Conservation (phyloP, 331 rosid species). For the Quercus lobata region DNA sequence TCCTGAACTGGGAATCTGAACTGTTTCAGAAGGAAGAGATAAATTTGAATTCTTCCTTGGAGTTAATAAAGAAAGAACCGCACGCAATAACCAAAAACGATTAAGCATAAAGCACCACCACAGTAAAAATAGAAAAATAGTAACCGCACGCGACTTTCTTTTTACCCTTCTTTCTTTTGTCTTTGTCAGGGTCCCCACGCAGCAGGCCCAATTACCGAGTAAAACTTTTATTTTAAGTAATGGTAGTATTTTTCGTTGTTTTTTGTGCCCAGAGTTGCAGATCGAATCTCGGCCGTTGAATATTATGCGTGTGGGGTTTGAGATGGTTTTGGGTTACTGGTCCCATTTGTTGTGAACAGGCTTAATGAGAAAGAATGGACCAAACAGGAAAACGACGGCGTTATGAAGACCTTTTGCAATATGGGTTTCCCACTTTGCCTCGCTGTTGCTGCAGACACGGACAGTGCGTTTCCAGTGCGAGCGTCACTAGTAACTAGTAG, state of each 20-base stretch:
- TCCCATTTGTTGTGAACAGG: neutral
- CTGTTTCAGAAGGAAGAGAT: neutral
- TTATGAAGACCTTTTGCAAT: no score
- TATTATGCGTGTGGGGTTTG: no score
- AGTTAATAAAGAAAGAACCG: neutral
- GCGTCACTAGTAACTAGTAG: no score
- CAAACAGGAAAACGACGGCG: no score
- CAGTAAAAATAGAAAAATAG: neutral
- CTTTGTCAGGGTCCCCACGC: slow-evolving; percentile 21
- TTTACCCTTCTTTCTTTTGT: slow-evolving; percentile 14
- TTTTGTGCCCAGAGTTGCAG: neutral
- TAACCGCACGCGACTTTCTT: slow-evolving; percentile 33
- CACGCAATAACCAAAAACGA: neutral
- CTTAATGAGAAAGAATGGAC: no score
- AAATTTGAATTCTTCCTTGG: neutral
- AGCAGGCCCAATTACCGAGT: slow-evolving; percentile 1
- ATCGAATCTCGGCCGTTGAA: slow-evolving; percentile 13
- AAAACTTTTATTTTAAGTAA: neutral
- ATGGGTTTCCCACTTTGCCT: no score
- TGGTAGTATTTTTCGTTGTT: no score
- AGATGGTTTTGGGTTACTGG: no score
- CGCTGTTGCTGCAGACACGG: no score
- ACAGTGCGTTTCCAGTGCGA: no score
- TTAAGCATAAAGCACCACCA: neutral
- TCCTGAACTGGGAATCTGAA: neutral